Conservation (phyloP, 306 rosid genomes). For the Quercus glauca region DNA sequence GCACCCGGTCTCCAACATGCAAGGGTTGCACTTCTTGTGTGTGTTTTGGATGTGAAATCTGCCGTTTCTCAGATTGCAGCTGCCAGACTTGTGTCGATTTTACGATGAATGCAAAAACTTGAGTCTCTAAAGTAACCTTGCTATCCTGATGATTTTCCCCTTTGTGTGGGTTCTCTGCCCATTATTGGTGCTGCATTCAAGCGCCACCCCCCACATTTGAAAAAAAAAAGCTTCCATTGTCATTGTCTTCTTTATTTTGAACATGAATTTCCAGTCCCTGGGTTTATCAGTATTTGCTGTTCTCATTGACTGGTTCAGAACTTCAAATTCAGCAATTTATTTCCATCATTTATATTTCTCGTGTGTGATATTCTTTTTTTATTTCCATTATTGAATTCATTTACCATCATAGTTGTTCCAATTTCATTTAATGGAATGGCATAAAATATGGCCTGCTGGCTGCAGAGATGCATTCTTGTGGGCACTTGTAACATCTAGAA, state of each 20-base stretch:
- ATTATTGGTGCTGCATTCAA: slow-evolving; percentile 2
- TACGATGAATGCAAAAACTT: slow-evolving; percentile 67
- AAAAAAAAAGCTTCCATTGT: slow-evolving; percentile 9
- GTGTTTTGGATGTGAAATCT: slow-evolving; percentile 85
- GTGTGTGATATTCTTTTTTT: not conserved
- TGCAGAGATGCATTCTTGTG: not conserved
- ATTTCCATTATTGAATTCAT: not conserved
- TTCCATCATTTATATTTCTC: slow-evolving; percentile 14
- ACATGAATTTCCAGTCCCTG: slow-evolving; percentile 23
- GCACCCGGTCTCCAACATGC: slow-evolving; percentile 77
- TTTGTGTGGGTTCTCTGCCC: slow-evolving; percentile 22
- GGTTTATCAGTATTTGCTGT: slow-evolving; percentile 14
- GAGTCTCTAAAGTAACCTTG: slow-evolving; percentile 12
- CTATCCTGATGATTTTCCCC: not conserved
- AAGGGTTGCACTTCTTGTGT: slow-evolving; percentile 96
- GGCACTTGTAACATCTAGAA: not conserved
- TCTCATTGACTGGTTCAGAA: slow-evolving; percentile 22
- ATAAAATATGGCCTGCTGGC: not conserved
- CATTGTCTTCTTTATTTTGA: slow-evolving; percentile 10
- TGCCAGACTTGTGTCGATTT: slow-evolving; percentile 98
- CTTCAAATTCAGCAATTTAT: slow-evolving; percentile 23
- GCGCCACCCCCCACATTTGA: slow-evolving; percentile 5
- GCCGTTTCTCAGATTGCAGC: slow-evolving; percentile 92
- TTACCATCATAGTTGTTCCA: not conserved
- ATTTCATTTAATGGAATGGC: not conserved